Conservation (phyloP, 2,329 filamentous ascomycete species). For the Pyrenochaeta sp. region DNA sequence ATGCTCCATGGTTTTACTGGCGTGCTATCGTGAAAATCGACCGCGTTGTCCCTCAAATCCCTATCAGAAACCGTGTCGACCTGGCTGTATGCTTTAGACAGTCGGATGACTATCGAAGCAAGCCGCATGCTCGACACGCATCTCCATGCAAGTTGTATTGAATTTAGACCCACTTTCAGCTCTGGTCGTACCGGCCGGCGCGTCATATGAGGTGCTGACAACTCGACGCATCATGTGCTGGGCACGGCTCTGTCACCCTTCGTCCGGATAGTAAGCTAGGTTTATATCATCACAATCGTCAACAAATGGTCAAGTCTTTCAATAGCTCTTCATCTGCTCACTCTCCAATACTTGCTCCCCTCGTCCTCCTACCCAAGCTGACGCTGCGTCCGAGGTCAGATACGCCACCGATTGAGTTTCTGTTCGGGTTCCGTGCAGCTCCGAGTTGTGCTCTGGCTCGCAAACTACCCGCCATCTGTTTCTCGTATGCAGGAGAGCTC, state of each 20-base stretch:
- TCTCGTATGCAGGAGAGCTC: conserved; percentile 43
- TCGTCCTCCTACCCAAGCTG: conserved; percentile 38
- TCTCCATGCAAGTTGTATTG: not conserved
- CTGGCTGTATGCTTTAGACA: not conserved
- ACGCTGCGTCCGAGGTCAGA: conserved; percentile 37
- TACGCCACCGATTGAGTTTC: conserved; percentile 40
- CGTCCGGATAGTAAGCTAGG: conserved; percentile 31
- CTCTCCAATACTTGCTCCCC: conserved; percentile 44
- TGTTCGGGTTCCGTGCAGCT: conserved; percentile 35
- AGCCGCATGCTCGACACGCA: not conserved
- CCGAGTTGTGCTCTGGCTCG: conserved; percentile 36
- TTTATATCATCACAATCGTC: conserved; percentile 39
- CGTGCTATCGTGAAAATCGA: not conserved
- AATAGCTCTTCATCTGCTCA: conserved; percentile 31
- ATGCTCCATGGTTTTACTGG: not conserved
- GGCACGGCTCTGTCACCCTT: conserved; percentile 13
- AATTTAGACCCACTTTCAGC: not conserved
- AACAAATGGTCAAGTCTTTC: conserved; percentile 18
- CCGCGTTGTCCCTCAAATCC: not conserved
- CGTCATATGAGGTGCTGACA: not conserved
- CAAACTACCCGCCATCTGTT: conserved; percentile 32
- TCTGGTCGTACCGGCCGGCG: not conserved
- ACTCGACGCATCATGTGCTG: not conserved
- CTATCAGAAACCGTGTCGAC: not conserved
- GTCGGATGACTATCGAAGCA: not conserved